phyloP scores from a whole-genome alignment of 495 filamentous ascomycete genomes.

The Penicillium silybi region DNA sequence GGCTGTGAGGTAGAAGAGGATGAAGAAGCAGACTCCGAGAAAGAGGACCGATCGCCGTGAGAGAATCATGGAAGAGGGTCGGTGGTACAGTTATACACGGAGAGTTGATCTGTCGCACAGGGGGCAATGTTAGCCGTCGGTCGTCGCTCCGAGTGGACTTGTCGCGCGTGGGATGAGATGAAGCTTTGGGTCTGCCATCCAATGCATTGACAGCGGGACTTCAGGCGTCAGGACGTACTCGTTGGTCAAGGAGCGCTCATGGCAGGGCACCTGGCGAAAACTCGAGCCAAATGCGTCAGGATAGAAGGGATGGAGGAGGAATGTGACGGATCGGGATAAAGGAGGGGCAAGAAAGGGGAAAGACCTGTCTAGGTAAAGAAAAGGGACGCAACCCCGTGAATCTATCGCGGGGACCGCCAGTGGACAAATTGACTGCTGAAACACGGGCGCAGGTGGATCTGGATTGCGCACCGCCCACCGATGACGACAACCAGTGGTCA shows the following conservation, averaged over 20 bases:
- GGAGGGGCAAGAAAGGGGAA: neutral
- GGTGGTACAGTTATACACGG: constrained; percentile 10
- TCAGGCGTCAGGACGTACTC: neutral
- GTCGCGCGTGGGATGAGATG: neutral
- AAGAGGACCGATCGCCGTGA: constrained; percentile 34
- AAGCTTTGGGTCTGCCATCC: neutral
- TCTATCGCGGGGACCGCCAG: constrained; percentile 2
- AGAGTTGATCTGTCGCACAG: constrained; percentile 18
- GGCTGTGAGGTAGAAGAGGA: constrained; percentile 28
- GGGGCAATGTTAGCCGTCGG: constrained; percentile 4
- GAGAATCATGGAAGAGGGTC: constrained; percentile 31
- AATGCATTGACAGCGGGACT: neutral
- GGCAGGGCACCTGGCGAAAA: neutral
- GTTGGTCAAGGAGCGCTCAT: constrained; percentile 3
- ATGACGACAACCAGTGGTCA: constrained; percentile 2
- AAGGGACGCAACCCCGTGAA: neutral
- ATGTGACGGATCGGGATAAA: neutral
- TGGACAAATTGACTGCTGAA: constrained; percentile 3
- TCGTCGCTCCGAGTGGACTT: neutral
- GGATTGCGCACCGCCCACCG: neutral
- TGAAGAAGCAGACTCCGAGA: constrained; percentile 36
- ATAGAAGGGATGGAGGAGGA: neutral
- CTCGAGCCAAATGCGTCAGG: neutral
- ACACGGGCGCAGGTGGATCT: constrained; percentile 3
- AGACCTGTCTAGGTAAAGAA: neutral